A percentile compares a stretch with the other conserved stretches of the same genome.
Evolutionary conservation across 768 basidiomycete genomes (phyloP).

Genomic region (Phanerochaete sordida): DNA sequence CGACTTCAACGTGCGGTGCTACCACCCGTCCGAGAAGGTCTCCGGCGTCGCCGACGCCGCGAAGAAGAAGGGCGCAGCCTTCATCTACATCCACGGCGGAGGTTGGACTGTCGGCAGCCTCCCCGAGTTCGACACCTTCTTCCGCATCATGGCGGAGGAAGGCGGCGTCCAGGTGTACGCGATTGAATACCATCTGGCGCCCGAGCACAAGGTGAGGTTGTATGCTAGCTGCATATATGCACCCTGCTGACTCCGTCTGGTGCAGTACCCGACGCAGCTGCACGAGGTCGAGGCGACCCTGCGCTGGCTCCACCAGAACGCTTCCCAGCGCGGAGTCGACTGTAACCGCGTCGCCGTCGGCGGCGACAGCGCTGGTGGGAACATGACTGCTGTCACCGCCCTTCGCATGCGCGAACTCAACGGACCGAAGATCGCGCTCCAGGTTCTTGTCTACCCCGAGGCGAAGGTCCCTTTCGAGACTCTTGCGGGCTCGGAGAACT

Average conservation of each 20-base stretch:
- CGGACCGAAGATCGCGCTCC: neutral
- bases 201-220: neutral
- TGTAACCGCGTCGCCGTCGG: constrained; percentile 10
- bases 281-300: constrained; percentile 11
- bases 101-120: neutral
- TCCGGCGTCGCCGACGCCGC: constrained; percentile 1
- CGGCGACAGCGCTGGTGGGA: constrained; percentile 13
- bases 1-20: neutral
- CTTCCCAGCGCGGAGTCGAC: constrained; percentile 8
- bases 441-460: constrained; percentile 10
- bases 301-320: constrained; percentile 8
- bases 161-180: constrained; percentile 14
- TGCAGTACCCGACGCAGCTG: constrained; percentile 11
- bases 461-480: constrained; percentile 11
- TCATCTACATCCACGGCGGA: constrained; percentile 15
- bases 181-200: constrained; percentile 11
- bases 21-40: neutral
- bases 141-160: constrained; percentile 12
- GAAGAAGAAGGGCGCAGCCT: constrained; percentile 1
- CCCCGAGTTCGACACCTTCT: constrained; percentile 13
- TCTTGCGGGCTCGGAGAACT: constrained; percentile 9
- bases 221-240: neutral
- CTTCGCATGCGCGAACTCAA: constrained; percentile 6
- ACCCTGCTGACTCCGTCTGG: neutral
- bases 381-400: constrained; percentile 11